Percentiles rank a stretch among this genome's conserved stretches.
These are phyloP conservation scores for Vitis vinifera DNA, from an alignment of 164 flowering plant genomes.

Conservation along the genomic window DNA sequence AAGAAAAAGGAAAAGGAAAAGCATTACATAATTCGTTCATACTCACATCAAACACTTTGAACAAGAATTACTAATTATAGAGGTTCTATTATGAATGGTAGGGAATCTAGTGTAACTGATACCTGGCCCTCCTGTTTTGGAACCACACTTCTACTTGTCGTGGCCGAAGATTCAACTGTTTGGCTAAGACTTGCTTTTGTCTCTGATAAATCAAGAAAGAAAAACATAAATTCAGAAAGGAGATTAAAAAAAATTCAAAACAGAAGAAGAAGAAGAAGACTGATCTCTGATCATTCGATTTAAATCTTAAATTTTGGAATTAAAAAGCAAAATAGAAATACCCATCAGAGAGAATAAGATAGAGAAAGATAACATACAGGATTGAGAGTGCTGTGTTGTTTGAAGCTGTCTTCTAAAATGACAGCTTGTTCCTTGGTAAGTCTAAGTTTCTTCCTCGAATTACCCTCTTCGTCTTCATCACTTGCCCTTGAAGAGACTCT, in stretches of 20 bases:
- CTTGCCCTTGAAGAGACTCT: constrained; percentile 9
- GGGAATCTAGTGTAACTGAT: neutral
- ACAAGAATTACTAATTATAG: too few relatives aligned
- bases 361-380: constrained; percentile 27
- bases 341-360: neutral
- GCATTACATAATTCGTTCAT: neutral
- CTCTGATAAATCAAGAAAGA: constrained; percentile 19
- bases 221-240: neutral
- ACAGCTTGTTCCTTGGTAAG: constrained; percentile 45
- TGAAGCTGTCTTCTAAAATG: constrained; percentile 48
- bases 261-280: neutral
- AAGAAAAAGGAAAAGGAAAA: neutral
- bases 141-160: constrained; percentile 52
- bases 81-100: too few relatives aligned
- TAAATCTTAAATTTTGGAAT: neutral
- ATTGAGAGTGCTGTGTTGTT: constrained; percentile 45
- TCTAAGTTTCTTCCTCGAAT: constrained; percentile 43
- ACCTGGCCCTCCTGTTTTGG: constrained; percentile 47
- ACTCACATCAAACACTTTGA: neutral
- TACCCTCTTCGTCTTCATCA: constrained; percentile 22
- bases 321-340: neutral
- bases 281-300: too few relatives aligned
- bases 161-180: constrained; percentile 29
- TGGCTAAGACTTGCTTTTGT: constrained; percentile 38
- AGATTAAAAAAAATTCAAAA: neutral